A percentile compares a stretch with the other conserved stretches of the same genome.
Evolutionary conservation across 179 eudicot species (phyloP).

Genomic region (Sideroxylon spinosum): DNA sequence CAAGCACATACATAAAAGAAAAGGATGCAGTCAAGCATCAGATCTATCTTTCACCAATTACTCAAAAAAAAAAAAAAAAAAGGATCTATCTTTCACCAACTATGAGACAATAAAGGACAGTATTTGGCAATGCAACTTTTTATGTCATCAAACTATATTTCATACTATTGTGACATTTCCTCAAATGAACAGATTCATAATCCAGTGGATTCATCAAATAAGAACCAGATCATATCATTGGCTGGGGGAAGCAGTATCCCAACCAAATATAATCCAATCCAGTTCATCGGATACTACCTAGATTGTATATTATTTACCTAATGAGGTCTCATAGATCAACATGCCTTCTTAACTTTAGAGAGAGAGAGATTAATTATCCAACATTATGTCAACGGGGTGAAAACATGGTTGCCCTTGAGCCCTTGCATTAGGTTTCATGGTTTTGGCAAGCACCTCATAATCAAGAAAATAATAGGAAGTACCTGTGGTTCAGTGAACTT

Average conservation of each 20-base stretch:
- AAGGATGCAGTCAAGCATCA: neutral
- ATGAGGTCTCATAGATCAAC: neutral
- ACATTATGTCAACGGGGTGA: neutral
- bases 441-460: neutral
- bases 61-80: no score
- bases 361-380: neutral
- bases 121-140: no score
- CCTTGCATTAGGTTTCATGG: slow-evolving; percentile 6
- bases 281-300: neutral
- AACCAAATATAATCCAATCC: neutral
- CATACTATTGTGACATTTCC: neutral
- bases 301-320: neutral
- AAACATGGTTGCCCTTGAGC: neutral
- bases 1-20: neutral
- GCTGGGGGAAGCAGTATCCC: neutral
- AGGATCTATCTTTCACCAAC: neutral
- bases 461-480: neutral
- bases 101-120: neutral
- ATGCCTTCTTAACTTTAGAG: neutral
- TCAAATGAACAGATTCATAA: neutral
- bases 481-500: slow-evolving; percentile 58
- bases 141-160: neutral
- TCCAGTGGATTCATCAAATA: neutral
- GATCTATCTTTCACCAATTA: neutral
- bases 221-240: neutral